Conservation (phyloP, 116 monocot species). For the Cymodocea nodosa region DNA sequence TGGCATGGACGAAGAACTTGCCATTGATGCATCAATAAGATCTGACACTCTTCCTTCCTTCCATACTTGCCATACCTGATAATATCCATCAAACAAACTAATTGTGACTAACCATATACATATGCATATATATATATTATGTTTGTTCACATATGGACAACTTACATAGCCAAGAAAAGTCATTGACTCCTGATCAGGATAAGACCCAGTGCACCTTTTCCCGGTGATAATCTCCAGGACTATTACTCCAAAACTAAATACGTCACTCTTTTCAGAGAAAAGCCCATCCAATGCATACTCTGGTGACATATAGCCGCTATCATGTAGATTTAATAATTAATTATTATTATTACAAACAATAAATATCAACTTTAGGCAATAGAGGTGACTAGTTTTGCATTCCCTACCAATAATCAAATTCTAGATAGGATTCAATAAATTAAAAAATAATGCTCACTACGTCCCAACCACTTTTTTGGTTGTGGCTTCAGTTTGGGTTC, state of each 20-base stretch:
- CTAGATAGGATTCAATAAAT: not conserved
- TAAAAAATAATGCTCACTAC: conserved; percentile 27
- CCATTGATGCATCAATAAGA: no score
- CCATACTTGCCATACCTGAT: no score
- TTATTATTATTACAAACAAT: no score
- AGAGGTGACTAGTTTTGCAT: not conserved
- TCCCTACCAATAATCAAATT: not conserved
- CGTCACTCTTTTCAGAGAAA: conserved; percentile 51
- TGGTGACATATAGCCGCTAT: conserved; percentile 19
- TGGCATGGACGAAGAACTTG: no score
- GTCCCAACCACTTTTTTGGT: conserved; percentile 29
- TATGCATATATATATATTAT: no score
- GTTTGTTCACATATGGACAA: no score
- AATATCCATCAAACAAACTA: no score
- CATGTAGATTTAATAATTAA: conserved; percentile 11
- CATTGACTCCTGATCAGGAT: conserved; percentile 10
- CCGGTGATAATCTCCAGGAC: conserved; percentile 38
- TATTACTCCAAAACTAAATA: conserved; percentile 47
- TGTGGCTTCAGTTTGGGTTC: conserved; percentile 21
- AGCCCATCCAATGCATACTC: conserved; percentile 27
- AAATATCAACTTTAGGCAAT: no score
- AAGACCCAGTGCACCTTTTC: conserved; percentile 20
- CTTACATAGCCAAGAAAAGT: conserved; percentile 29
- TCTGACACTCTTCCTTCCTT: no score
- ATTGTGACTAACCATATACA: no score